Percentiles rank a stretch among this genome's conserved stretches.
These are phyloP conservation scores for Verticillium zaregamsianum DNA, from an alignment of 2,329 filamentous ascomycete species.

Conservation along the genomic window DNA sequence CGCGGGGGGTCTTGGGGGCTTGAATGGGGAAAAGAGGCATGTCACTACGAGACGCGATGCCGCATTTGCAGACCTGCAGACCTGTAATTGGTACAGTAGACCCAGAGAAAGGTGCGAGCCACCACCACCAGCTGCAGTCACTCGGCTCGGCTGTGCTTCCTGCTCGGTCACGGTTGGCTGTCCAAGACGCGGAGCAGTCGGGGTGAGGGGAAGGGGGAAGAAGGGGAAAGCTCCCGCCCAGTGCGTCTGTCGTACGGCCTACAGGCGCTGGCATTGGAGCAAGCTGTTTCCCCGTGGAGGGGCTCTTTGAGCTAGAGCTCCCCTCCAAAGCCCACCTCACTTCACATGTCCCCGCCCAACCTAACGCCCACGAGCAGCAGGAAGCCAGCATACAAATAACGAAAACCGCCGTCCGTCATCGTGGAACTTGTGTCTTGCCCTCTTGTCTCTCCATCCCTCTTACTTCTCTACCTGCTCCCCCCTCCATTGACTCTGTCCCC, in stretches of 20 bases:
- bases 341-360: conserved; percentile 2
- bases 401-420: conserved; percentile 6
- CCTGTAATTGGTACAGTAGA: neutral
- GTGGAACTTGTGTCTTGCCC: conserved; percentile 6
- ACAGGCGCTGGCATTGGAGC: conserved; percentile 3
- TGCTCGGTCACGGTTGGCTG: neutral
- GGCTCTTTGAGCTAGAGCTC: neutral
- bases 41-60: neutral
- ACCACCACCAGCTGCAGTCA: neutral
- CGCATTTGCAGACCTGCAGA: neutral
- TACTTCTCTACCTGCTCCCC: neutral
- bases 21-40: neutral
- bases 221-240: neutral
- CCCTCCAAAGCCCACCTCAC: neutral
- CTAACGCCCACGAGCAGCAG: conserved; percentile 6
- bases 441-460: neutral
- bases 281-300: conserved; percentile 5
- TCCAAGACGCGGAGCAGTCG: neutral
- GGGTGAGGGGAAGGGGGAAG: neutral
- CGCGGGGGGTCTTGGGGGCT: neutral
- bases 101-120: neutral
- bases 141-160: neutral
- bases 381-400: conserved; percentile 11
- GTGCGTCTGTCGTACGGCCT: neutral
- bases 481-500: conserved; percentile 2